Evolutionary conservation across 345 rosid genomes (phyloP).

Genomic region (Lumnitzera racemosa): DNA sequence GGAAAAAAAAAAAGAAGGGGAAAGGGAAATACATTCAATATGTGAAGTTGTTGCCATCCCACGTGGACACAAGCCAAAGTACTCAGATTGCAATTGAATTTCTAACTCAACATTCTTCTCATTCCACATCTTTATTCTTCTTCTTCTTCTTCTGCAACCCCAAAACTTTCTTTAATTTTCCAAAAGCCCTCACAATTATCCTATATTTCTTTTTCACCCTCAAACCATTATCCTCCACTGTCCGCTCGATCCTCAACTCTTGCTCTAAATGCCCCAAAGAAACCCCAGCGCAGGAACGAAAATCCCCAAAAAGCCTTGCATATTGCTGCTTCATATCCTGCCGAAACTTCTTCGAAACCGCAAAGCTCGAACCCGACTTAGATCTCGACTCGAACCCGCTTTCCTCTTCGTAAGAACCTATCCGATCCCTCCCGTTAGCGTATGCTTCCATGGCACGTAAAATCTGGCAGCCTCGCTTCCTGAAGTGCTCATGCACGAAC

Average conservation of each 20-base stretch:
- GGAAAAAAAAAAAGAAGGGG: no score
- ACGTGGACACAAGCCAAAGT: no score
- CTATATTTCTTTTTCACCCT: slow-evolving; percentile 11
- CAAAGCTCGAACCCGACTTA: background rate
- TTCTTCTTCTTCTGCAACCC: slow-evolving; percentile 24
- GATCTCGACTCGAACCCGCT: background rate
- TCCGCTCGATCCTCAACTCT: slow-evolving; percentile 5
- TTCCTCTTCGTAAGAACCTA: slow-evolving; percentile 25
- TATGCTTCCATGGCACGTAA: slow-evolving; percentile 34
- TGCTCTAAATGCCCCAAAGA: slow-evolving; percentile 17
- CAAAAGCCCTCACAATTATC: slow-evolving; percentile 9
- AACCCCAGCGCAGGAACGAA: slow-evolving; percentile 18
- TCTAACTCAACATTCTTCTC: no score
- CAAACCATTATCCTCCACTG: background rate
- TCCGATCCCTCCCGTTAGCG: slow-evolving; percentile 15
- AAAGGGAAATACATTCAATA: no score
- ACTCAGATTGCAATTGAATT: no score
- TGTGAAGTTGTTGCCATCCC: no score
- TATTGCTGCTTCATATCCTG: slow-evolving; percentile 17
- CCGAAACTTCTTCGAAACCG: slow-evolving; percentile 24
- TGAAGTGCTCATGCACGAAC: slow-evolving; percentile 31
- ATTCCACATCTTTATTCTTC: no score
- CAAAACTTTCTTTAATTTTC: slow-evolving; percentile 23
- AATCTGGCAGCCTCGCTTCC: slow-evolving; percentile 20
- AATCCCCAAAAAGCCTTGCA: slow-evolving; percentile 18